A percentile compares a stretch with the other conserved stretches of the same genome.
These are phyloP conservation scores for Pseudonectria buxi DNA, from an alignment of 2,329 filamentous ascomycete genomes.

Conservation along the genomic window DNA sequence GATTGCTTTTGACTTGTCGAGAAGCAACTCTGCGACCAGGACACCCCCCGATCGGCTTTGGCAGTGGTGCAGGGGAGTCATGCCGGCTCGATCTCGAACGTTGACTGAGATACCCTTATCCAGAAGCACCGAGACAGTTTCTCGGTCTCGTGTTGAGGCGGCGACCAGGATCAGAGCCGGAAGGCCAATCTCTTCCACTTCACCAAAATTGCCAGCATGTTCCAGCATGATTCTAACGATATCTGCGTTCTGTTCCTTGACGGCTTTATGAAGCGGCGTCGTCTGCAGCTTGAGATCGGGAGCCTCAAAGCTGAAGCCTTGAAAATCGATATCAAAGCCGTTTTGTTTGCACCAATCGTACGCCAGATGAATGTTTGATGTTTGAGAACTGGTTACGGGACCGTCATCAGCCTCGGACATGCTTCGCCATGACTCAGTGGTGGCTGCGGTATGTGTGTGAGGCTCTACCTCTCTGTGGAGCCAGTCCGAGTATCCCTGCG, in stretches of 20 bases:
- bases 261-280: constrained; percentile 1
- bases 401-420: too few relatives aligned
- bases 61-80: constrained; percentile 1
- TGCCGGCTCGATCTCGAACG: not conserved
- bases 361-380: not conserved
- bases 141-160: constrained; percentile 1
- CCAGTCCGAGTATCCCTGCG: too few relatives aligned
- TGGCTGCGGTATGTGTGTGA: too few relatives aligned
- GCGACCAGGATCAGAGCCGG: constrained; percentile 1
- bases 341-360: constrained; percentile 1
- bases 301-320: constrained; percentile 3
- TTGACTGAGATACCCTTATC: not conserved
- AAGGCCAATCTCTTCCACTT: not conserved
- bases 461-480: too few relatives aligned
- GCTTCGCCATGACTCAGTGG: too few relatives aligned
- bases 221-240: constrained; percentile 1
- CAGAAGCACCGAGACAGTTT: constrained; percentile 1
- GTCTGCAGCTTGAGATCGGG: constrained; percentile 2
- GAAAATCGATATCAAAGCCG: too few relatives aligned
- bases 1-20: not conserved
- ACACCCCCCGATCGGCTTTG: constrained; percentile 2
- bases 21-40: not conserved
- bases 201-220: not conserved
- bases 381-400: not conserved
- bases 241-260: not conserved